These are phyloP conservation scores for Avena sativa DNA, from an alignment of 176 grass and related monocot genomes.

Conservation along the genomic window DNA sequence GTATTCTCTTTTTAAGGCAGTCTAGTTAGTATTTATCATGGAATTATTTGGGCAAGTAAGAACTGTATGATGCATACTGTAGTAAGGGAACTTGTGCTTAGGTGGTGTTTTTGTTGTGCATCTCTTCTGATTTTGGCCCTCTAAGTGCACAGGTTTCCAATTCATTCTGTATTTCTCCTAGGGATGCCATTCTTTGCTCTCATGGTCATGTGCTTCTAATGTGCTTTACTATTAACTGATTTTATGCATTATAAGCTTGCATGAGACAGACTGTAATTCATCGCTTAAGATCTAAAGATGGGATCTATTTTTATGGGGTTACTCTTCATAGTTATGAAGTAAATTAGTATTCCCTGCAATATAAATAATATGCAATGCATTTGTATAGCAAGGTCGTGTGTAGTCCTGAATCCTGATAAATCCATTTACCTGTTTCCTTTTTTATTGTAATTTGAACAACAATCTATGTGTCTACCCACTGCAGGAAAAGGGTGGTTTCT, in stretches of 20 bases:
- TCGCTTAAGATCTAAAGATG: neutral
- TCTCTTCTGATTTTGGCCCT: neutral
- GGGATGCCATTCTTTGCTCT: neutral
- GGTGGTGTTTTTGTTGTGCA: neutral
- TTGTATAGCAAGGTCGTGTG: neutral
- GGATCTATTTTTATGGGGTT: neutral
- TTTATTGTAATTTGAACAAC: slow-evolving; percentile 17
- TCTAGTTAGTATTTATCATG: neutral
- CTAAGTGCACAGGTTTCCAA: neutral
- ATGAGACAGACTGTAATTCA: neutral
- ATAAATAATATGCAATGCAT: neutral
- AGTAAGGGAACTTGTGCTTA: neutral
- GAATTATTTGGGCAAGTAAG: neutral
- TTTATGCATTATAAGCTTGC: neutral
- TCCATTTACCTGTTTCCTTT: slow-evolving; percentile 4
- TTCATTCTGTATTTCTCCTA: neutral
- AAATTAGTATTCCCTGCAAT: neutral
- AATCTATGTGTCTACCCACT: neutral
- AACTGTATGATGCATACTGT: neutral
- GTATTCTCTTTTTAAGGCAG: neutral
- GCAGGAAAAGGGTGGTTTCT: slow-evolving; percentile 98
- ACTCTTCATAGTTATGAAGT: slow-evolving; percentile 15
- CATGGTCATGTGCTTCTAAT: neutral
- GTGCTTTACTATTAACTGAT: neutral
- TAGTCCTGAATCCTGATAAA: slow-evolving; percentile 29